Evolutionary conservation across 2,329 filamentous ascomycete species (phyloP).

Genomic region (Sphaerulina populicola): DNA sequence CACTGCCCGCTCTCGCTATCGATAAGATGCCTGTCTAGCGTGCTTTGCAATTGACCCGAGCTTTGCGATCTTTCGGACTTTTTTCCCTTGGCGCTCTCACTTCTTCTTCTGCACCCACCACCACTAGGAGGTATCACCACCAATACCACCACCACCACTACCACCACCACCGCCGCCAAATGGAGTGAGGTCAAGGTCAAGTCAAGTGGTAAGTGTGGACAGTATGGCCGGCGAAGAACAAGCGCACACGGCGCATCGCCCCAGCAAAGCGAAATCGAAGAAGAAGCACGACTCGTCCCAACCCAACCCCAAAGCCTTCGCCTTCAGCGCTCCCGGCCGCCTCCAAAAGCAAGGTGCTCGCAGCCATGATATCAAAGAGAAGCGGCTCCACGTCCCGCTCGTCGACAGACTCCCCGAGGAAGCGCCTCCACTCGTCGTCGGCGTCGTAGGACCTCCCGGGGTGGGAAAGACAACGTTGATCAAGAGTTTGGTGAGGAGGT

Average conservation of each 20-base stretch:
- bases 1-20: slow-evolving; percentile 2
- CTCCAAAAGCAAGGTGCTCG: slow-evolving; percentile 66
- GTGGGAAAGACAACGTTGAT: slow-evolving; percentile 91
- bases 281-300: slow-evolving; percentile 58
- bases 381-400: slow-evolving; percentile 88
- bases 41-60: not conserved
- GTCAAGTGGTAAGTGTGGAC: not conserved
- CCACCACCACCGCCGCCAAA: too few relatives aligned
- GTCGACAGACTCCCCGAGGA: slow-evolving; percentile 94
- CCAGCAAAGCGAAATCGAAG: slow-evolving; percentile 87
- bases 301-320: slow-evolving; percentile 82
- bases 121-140: too few relatives aligned
- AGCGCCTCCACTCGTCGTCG: slow-evolving; percentile 83
- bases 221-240: slow-evolving; percentile 50
- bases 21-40: not conserved
- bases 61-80: slow-evolving; percentile 1
- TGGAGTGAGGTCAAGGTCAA: not conserved
- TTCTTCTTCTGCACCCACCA: not conserved
- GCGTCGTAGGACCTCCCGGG: slow-evolving; percentile 88
- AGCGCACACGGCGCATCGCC: slow-evolving; percentile 74
- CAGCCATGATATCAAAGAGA: slow-evolving; percentile 81
- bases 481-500: slow-evolving; percentile 86
- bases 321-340: slow-evolving; percentile 71
- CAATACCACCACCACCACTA: too few relatives aligned
- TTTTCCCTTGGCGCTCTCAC: slow-evolving; percentile 8